Base-by-base conservation (phyloP, 495 filamentous ascomycete species). In the Chlorociboria aeruginascens region DNA sequence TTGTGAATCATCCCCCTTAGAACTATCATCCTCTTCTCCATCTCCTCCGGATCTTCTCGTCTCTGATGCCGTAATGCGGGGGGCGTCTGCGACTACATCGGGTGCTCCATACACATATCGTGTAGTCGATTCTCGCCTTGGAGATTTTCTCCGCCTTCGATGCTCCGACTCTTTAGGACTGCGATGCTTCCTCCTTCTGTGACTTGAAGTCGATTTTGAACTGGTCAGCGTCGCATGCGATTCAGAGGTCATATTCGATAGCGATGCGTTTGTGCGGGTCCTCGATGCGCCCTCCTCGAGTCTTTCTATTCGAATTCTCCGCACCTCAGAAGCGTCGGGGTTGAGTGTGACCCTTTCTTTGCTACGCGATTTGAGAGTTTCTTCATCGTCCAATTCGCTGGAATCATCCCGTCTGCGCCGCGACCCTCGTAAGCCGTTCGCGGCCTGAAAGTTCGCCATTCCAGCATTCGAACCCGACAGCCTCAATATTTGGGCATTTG, bases 221-320 rank as follows among this genome's bases (percentile, higher is more conserved):
- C 45, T 50, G 8, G 51, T 44, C 12, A 54, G 41, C 33, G 48
- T 55, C 38, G 52, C 35, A 48, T 55, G 46, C 3, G 56, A 58
- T 45, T 49, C 51, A 30, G 52, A 45, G 30, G 56, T 45, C 52
- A 59, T 59, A 35, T 52, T 59, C 30, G 43, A 25, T n/a, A 37
- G 32, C 30, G 46, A 29, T 44, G 46, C 35, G 20, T 34, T 14
- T 46, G 44, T 48, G 40, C 33, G 32, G 8, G 37, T 34, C 20
- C 20, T 25, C 25, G 35, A 38, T 14, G 45, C 44, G 42, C 40
- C 28, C 25, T 29, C 16, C 33, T 55, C 56, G 40, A 53, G 49
- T 42, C 46, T 55, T 53, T 59, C 52, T 55, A 55, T 13, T 48
- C 56, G 39, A 12, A 17, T 35, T 44, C 52, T 52, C 10, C 52